Percentiles rank a stretch among this genome's conserved stretches.
These are phyloP conservation scores for Epichloe hybrida DNA, from an alignment of 2,329 filamentous ascomycete genomes.

Conservation along the genomic window DNA sequence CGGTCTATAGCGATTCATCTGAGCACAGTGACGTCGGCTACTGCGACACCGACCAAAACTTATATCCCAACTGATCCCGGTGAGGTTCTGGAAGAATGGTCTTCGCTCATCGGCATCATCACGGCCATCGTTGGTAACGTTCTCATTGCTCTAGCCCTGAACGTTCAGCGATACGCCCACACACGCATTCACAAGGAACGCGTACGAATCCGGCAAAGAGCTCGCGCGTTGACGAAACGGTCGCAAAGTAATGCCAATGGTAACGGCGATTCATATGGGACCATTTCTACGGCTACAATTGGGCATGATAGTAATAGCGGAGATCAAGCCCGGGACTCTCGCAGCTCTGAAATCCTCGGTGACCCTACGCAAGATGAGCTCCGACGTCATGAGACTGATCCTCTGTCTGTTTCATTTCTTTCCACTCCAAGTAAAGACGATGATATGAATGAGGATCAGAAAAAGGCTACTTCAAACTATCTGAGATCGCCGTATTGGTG, in stretches of 20 bases:
- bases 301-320: conserved; percentile 8
- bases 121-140: conserved; percentile 89
- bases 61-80: conserved; percentile 21
- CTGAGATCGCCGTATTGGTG: conserved; percentile 93
- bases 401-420: conserved; percentile 36
- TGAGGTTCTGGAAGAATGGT: conserved; percentile 57
- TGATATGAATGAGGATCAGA: conserved; percentile 14
- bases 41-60: conserved; percentile 5
- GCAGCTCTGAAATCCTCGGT: conserved; percentile 22
- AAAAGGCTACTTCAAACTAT: conserved; percentile 51
- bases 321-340: conserved; percentile 10
- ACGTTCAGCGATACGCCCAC: conserved; percentile 93
- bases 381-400: conserved; percentile 32
- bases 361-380: conserved; percentile 6
- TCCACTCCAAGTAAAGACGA: conserved; percentile 21
- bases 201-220: conserved; percentile 40
- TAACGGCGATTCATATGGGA: conserved; percentile 21
- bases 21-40: background rate
- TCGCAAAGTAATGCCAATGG: conserved; percentile 18
- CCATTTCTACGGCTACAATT: conserved; percentile 13
- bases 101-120: conserved; percentile 84
- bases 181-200: conserved; percentile 65
- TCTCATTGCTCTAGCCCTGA: conserved; percentile 87
- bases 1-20: background rate
- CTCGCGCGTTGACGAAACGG: conserved; percentile 39